phyloP scores from a whole-genome alignment of 2,329 filamentous ascomycete species.

The Stagonosporopsis cucurbitacearum region DNA sequence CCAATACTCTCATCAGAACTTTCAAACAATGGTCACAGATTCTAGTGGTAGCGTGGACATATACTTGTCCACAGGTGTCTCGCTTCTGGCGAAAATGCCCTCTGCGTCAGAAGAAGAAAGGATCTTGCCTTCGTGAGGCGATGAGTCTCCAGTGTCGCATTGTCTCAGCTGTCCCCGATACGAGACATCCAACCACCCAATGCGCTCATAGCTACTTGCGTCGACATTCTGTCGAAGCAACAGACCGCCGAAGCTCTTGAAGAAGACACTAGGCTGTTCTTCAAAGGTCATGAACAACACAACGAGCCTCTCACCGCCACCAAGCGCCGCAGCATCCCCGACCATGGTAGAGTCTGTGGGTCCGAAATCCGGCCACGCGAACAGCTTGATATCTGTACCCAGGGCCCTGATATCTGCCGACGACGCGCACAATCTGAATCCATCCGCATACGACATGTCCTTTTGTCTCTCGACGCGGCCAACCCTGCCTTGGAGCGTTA shows the following conservation, averaged over 20 bases:
- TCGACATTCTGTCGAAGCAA: neutral
- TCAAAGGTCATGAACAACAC: neutral
- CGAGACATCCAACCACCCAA: neutral
- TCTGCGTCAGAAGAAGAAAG: neutral
- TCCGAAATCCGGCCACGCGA: neutral
- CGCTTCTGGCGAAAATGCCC: neutral
- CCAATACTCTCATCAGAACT: too few species aligned
- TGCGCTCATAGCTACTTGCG: neutral
- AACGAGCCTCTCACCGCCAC: neutral
- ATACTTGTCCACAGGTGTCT: neutral
- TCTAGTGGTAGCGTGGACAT: neutral
- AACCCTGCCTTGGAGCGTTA: neutral
- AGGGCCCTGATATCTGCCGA: neutral
- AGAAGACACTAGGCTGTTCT: neutral
- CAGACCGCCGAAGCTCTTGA: neutral
- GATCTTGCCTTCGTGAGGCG: neutral
- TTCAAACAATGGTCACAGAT: neutral
- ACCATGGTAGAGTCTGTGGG: neutral
- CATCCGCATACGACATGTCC: neutral
- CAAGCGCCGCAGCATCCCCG: neutral
- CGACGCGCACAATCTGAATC: neutral
- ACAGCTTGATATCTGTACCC: neutral
- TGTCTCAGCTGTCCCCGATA: neutral
- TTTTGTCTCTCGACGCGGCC: neutral
- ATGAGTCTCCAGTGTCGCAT: neutral